Base-by-base conservation (phyloP, 768 basidiomycete genomes). In the Termitomyces heimii region DNA sequence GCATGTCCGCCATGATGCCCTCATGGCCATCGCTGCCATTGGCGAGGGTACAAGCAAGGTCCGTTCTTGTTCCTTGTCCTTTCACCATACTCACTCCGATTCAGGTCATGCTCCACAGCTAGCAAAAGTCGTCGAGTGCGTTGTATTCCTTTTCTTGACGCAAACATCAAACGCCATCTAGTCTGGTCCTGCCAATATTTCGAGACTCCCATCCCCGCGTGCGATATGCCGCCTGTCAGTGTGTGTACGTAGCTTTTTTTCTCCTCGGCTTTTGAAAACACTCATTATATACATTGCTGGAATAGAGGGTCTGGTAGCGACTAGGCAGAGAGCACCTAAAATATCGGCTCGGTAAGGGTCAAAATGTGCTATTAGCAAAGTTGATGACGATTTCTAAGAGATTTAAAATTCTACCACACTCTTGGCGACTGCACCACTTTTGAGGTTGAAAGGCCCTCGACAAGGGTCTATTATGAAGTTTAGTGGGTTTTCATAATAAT, bases 21-120 rank as follows among this genome's bases (percentile, higher is more conserved):
- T 95, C 26, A 90, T 93, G 82, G 90, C 91, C 0, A 88, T 96
- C 56, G 90, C 90, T 0, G 82, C 87, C 0, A 86, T 94, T 52
- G 91, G 84, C 0, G 93, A 94, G 70, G 93, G 93, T 2, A 91
- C 89, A 0, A 83, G 81, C 37, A 86, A 85, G 74, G 84, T 47
- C 4, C n/a, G 46, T 29, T 39, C 12, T 2, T n/a, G 7, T 39
- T 39, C 6, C 14, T n/a, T n/a, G 34, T 5, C 34, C 34, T n/a
- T n/a, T 3, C 34, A 2, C 3, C 34, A 14, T 35, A 39, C 37
- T 9, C 0, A n/a, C n/a, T 7, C 18, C 22, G 10, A 10, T 22
- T 3, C 47, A 48, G 47, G 22, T 86, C 13, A 88, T 94, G 85
- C 81, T 85, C 65, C 85, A 55, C 88, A 92, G 64, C 77, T 94